phyloP scores from a whole-genome alignment of 345 rosid species.

The Eucalyptus paniculata region DNA sequence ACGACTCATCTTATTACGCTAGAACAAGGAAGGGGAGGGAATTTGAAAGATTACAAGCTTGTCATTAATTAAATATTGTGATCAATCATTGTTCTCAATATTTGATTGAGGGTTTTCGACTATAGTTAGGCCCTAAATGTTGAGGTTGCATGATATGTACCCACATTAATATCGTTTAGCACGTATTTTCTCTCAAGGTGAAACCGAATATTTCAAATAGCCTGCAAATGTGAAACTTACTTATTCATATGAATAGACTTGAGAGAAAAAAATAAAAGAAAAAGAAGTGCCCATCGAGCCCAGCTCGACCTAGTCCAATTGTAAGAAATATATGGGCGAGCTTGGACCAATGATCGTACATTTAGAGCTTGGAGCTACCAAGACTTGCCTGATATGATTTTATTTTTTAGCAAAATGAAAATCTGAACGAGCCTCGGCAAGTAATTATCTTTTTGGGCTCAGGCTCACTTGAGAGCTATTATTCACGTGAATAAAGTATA shows the following conservation, averaged over 20 bases:
- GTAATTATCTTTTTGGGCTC: too few species aligned
- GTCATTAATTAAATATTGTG: not conserved
- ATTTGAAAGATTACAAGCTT: not conserved
- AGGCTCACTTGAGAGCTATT: not conserved
- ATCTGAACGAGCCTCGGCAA: too few species aligned
- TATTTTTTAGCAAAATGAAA: not conserved
- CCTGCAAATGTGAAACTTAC: not conserved
- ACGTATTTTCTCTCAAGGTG: too few species aligned
- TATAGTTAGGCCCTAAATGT: not conserved
- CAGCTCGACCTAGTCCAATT: not conserved
- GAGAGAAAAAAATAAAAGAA: not conserved
- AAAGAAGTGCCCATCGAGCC: not conserved
- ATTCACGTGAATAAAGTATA: too few species aligned
- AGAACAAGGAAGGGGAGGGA: not conserved
- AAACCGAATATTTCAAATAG: not conserved
- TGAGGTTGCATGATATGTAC: too few species aligned
- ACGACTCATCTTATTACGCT: too few species aligned
- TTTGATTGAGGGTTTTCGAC: not conserved
- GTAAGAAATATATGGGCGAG: not conserved
- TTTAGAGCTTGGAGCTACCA: not conserved
- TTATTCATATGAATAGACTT: not conserved
- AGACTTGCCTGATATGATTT: not conserved
- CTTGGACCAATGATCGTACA: accelerated
- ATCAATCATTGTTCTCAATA: not conserved
- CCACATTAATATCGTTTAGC: not conserved